These are phyloP conservation scores for Avena insularis DNA, from an alignment of 176 grass and related monocot species.

Conservation along the genomic window DNA sequence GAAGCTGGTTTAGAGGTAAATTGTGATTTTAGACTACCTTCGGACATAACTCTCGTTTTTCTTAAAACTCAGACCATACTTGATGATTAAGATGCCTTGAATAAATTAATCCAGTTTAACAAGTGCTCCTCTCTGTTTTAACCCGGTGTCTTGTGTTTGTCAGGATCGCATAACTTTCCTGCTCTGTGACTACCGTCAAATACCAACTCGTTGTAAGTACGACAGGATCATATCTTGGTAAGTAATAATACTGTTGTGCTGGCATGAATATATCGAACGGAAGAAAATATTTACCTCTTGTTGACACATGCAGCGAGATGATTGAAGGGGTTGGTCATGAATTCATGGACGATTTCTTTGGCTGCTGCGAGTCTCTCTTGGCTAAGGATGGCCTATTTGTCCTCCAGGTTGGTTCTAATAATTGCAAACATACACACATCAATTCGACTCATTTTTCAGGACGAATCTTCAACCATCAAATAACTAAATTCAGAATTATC, in stretches of 20 bases:
- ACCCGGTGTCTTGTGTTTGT: slow-evolving; percentile 5
- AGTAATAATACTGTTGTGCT: not conserved
- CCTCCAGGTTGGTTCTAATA: slow-evolving; percentile 47
- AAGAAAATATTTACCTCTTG: not conserved
- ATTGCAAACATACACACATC: not conserved
- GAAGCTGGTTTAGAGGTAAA: slow-evolving; percentile 65
- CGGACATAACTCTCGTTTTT: not conserved
- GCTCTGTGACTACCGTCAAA: slow-evolving; percentile 72
- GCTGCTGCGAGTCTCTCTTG: slow-evolving; percentile 64
- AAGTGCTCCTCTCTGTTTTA: not conserved
- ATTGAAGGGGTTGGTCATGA: slow-evolving; percentile 80
- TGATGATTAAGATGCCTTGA: not conserved
- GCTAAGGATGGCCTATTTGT: slow-evolving; percentile 66
- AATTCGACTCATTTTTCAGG: not conserved
- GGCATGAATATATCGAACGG: not conserved
- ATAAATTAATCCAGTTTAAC: not conserved
- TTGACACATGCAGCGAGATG: slow-evolving; percentile 55
- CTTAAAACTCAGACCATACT: not conserved
- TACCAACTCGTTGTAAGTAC: slow-evolving; percentile 55
- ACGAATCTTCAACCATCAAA: not conserved
- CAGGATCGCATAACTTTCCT: slow-evolving; percentile 64
- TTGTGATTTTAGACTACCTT: not conserved
- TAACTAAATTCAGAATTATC: not conserved
- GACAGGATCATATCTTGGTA: slow-evolving; percentile 83
- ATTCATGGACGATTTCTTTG: slow-evolving; percentile 75